Base-by-base conservation (phyloP, 257 asterid species). In the Solanum virginianum region DNA sequence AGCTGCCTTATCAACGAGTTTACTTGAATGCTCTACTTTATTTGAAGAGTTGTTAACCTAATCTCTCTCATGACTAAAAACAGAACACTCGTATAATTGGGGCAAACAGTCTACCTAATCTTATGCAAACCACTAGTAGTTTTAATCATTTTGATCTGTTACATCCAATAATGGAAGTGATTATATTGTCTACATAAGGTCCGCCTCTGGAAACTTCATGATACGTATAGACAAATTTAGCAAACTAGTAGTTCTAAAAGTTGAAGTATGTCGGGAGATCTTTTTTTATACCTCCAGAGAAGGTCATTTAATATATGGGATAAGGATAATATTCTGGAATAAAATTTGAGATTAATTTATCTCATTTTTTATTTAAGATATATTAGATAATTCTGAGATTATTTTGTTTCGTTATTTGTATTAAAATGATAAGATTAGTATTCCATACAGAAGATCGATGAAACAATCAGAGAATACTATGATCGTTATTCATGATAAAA, bases 41-140 rank as follows among this genome's bases (percentile, higher is more conserved):
- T 77, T 81, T 81, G 15, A 80, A 83, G 84, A 88, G 92, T 88
- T 68, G 93, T 81, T 91, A 83, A 85, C 93, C 92, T 85, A 89
- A 89, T 84, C 66, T 84, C 89, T 54, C 89, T 54, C 85, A 60
- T 29, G 68, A 72, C 63, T 86, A 29, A 59, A 60, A 68, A 55
- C 49, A 14, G 43, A 49, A 16, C 18, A 14, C 83, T 41, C 69
- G 81, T 8, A 85, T 89, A 74, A 87, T 85, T 85, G 85, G 84
- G 53, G 59, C 12, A 29, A 47, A 10, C 16, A 45, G 57, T 45
- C 80, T 13, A 15, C 24, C 11, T 36, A 39, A 39, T 70, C 24
- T 70, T 70, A 49, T 22, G 57, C n/a, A 45, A 72, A 45, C 57
- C 43, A 75, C 45, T 49, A 49, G 60, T 49, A 53, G 17, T 62